Base-by-base conservation (phyloP, 345 rosid species). In the Murraya paniculata region DNA sequence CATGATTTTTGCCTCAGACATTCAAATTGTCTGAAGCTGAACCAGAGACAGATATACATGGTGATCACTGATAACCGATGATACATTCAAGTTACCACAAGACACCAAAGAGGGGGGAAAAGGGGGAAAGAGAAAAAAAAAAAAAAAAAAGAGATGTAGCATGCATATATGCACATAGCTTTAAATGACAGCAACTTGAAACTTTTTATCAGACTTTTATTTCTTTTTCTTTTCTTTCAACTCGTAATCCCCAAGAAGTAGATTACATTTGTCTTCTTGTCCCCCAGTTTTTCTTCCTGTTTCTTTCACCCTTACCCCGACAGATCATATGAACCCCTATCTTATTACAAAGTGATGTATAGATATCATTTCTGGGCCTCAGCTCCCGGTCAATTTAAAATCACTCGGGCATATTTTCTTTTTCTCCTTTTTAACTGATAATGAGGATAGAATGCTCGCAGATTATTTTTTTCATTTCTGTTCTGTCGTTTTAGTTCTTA, bases 191-290 rank as follows among this genome's bases (percentile, higher is more conserved):
- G 45, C 61, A 21, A 30, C 9, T 50, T 64, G 61, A n/a, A 64
- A 64, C 41, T 31, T 11, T 21, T 18, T 4, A 53, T 45, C 50
- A 41, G 18, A 61, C n/a, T 30, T 28, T 73, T 14, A 13, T 45
- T 57, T 16, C 73, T 14, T 31, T 55, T 30, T 41, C 16, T 73
- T 59, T 14, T 58, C 18, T 9, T 58, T 36, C 28, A 6, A 14
- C 39, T 36, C 19, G 16, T 70, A 24, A 57, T 36, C 30, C 55
- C 9, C 76, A 24, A 18, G 25, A 9, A 59, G 19, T 36, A 4
- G 66, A 57, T 72, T 33, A 4, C 64, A 33, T 58, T 22, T 59
- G 55, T 73, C 66, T 73, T 73, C 38, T 59, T 73, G 28, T 18
- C 36, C 25, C 25, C 24, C 39, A 64, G 45, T 73, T 73, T 73